Evolutionary conservation across 177 flowering plant genomes (phyloP).

Genomic region (Vitis hybrid): DNA sequence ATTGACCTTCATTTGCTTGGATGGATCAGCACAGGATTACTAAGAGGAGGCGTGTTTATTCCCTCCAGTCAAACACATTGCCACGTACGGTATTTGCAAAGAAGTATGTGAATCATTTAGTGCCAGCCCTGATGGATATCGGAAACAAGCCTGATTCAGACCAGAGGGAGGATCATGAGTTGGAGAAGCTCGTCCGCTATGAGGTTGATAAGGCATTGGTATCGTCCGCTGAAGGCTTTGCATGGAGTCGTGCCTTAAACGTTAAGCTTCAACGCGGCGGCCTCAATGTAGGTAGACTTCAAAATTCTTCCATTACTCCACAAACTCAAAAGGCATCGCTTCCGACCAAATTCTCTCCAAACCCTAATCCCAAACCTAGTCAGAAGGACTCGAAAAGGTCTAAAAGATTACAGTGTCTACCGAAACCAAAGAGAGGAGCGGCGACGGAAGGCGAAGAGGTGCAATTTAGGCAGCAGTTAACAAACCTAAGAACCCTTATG

Average conservation of each 20-base stretch:
- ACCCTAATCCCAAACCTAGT: neutral
- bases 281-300: too few species aligned
- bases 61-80: constrained; percentile 20
- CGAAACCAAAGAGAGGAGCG: neutral
- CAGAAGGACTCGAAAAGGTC: neutral
- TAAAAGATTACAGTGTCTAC: neutral
- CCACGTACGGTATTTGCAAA: constrained; percentile 19
- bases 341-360: neutral
- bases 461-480: constrained; percentile 10
- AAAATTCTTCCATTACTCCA: too few species aligned
- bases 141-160: neutral
- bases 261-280: constrained; percentile 10
- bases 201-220: constrained; percentile 38
- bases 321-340: constrained; percentile 3
- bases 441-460: constrained; percentile 5
- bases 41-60: constrained; percentile 25
- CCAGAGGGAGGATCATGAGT: neutral
- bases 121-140: constrained; percentile 25
- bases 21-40: constrained; percentile 10
- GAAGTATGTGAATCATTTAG: constrained; percentile 25
- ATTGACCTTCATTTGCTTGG: neutral
- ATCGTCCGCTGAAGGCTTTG: constrained; percentile 23
- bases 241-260: constrained; percentile 36
- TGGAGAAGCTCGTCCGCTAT: constrained; percentile 20
- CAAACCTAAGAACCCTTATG: constrained; percentile 19